Percentiles rank a stretch among this genome's conserved stretches.
These are phyloP conservation scores for Talaromyces ruber DNA, from an alignment of 495 filamentous ascomycete species.

Conservation along the genomic window DNA sequence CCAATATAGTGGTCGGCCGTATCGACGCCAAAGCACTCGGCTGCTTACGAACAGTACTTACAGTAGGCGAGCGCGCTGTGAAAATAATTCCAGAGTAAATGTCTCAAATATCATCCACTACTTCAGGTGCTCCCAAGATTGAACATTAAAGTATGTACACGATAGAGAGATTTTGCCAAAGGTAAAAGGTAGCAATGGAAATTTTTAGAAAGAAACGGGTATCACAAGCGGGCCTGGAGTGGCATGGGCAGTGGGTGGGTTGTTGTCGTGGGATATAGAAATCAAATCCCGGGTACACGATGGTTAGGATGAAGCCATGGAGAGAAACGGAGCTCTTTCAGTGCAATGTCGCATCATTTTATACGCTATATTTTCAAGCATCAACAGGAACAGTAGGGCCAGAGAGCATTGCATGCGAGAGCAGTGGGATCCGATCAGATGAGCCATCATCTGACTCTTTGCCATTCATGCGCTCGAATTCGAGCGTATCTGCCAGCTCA, in stretches of 20 bases:
- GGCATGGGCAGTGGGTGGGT: not conserved
- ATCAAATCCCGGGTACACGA: not conserved
- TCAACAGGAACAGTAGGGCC: slow-evolving; percentile 27
- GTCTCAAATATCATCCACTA: not conserved
- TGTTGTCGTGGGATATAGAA: not conserved
- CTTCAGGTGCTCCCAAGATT: not conserved
- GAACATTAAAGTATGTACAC: not conserved
- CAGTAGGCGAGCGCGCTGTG: not conserved
- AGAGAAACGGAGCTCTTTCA: not conserved
- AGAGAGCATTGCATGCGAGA: slow-evolving; percentile 7
- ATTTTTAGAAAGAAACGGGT: slow-evolving; percentile 3
- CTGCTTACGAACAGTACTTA: not conserved
- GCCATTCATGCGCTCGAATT: slow-evolving; percentile 37
- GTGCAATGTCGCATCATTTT: not conserved
- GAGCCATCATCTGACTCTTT: slow-evolving; percentile 20
- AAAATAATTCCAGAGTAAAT: not conserved
- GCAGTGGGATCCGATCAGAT: slow-evolving; percentile 16
- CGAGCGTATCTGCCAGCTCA: slow-evolving; percentile 36
- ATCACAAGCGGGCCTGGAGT: not conserved
- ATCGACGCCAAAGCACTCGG: not conserved
- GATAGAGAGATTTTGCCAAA: not conserved
- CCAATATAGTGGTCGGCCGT: not conserved
- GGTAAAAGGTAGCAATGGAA: not conserved
- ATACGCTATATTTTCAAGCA: slow-evolving; percentile 13
- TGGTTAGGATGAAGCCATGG: not conserved